A percentile compares a stretch with the other conserved stretches of the same genome.
phyloP scores from a whole-genome alignment of 2,329 filamentous ascomycete genomes.

The Pseudogymnoascus sp. region DNA sequence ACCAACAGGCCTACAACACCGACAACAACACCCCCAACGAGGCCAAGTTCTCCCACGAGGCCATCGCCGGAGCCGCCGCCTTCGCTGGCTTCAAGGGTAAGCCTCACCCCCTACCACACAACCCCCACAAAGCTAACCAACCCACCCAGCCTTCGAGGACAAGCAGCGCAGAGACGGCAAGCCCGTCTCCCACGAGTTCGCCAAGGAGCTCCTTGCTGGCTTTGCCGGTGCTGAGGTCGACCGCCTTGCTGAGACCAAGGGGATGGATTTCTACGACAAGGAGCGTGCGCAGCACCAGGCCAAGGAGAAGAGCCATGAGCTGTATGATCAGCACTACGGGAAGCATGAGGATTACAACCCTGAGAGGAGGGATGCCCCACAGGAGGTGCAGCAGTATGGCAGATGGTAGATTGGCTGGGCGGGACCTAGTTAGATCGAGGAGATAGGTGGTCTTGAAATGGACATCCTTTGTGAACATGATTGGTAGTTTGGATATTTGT shows the following conservation, averaged over 20 bases:
- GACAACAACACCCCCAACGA: conserved; percentile 34
- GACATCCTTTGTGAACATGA: neutral
- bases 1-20: conserved; percentile 35
- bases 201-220: conserved; percentile 68
- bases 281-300: conserved; percentile 52
- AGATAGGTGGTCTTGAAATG: neutral
- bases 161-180: conserved; percentile 64
- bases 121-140: neutral
- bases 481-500: neutral
- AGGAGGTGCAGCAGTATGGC: conserved; percentile 25
- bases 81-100: conserved; percentile 66
- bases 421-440: neutral
- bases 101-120: neutral
- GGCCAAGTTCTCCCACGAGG: conserved; percentile 60
- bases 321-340: conserved; percentile 56
- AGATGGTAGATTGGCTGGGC: neutral
- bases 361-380: conserved; percentile 26
- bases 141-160: conserved; percentile 52
- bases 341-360: conserved; percentile 33
- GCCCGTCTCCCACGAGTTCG: conserved; percentile 61
- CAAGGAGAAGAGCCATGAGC: conserved; percentile 45
- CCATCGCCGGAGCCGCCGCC: conserved; percentile 65
- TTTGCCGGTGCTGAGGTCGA: conserved; percentile 68
- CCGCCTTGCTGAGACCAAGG: conserved; percentile 64
- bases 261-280: conserved; percentile 49